A percentile compares a stretch with the other conserved stretches of the same genome.
These are phyloP conservation scores for Gynandropsis gynandra DNA, from an alignment of 345 rosid genomes.

Conservation along the genomic window DNA sequence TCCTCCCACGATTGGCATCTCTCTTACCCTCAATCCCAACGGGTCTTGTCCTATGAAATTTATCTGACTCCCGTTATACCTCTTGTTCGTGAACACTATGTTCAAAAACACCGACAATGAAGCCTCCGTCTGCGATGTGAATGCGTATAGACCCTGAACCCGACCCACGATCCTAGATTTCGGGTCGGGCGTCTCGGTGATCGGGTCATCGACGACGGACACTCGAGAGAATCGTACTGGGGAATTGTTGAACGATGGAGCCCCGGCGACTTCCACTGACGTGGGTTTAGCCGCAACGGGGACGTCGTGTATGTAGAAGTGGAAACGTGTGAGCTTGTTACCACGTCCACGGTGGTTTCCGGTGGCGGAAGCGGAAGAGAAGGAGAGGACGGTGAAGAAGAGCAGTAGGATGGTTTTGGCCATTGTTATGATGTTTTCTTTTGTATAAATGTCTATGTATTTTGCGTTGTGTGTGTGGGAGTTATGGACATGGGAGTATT, in stretches of 20 bases:
- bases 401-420: too few relatives aligned
- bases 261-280: not conserved
- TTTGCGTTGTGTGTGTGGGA: too few relatives aligned
- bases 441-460: too few relatives aligned
- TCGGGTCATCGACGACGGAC: conserved; percentile 33
- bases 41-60: conserved; percentile 35
- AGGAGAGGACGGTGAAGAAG: too few relatives aligned
- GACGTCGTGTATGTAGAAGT: conserved; percentile 14
- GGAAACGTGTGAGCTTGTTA: conserved; percentile 8
- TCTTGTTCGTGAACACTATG: conserved; percentile 35
- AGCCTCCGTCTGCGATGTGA: conserved; percentile 21
- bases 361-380: too few relatives aligned
- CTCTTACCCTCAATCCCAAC: conserved; percentile 26
- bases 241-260: conserved; percentile 20
- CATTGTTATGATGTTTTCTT: too few relatives aligned
- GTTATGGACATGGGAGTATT: too few relatives aligned
- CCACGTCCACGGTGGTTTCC: too few relatives aligned
- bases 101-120: conserved; percentile 36
- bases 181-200: conserved; percentile 35
- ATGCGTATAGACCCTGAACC: conserved; percentile 46
- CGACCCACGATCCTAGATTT: conserved; percentile 43
- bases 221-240: conserved; percentile 33
- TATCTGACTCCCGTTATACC: conserved; percentile 40
- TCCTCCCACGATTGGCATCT: conserved; percentile 54
- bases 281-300: not conserved